phyloP scores from a whole-genome alignment of 768 basidiomycete genomes.

The Calocybe indica region DNA sequence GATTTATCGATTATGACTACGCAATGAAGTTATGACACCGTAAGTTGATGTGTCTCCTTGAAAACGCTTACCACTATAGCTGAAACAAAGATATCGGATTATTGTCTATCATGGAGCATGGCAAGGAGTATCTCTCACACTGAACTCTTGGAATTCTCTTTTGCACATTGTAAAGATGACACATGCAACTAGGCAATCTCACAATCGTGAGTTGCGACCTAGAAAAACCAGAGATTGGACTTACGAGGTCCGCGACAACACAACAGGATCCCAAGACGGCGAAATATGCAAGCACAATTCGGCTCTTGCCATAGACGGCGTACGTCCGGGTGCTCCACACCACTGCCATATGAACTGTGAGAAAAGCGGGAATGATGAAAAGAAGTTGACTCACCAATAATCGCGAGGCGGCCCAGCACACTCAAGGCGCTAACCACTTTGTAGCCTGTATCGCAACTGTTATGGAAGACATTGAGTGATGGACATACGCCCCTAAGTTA shows the following conservation, averaged over 20 bases:
- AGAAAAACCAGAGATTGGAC: neutral
- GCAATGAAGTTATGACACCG: neutral
- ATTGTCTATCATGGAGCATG: neutral
- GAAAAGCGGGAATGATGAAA: neutral
- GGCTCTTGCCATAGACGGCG: slow-evolving; percentile 10
- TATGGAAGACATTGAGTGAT: neutral
- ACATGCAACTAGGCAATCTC: slow-evolving; percentile 9
- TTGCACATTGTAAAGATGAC: slow-evolving; percentile 10
- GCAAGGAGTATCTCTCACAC: neutral
- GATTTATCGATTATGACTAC: neutral
- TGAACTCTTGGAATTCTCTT: neutral
- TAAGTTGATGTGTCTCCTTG: too few species aligned
- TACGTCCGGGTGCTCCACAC: slow-evolving; percentile 8
- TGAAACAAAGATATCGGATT: neutral
- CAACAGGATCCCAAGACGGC: slow-evolving; percentile 10
- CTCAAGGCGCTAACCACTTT: neutral
- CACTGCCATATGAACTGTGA: too few species aligned
- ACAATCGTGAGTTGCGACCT: neutral
- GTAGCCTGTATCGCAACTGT: slow-evolving; percentile 16
- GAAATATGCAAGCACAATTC: slow-evolving; percentile 8
- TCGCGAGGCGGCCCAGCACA: neutral
- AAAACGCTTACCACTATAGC: neutral
- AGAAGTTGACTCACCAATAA: neutral
- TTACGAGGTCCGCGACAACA: slow-evolving; percentile 13
- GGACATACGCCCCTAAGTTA: neutral